Evolutionary conservation across 768 basidiomycete species (phyloP).

Genomic region (Floccularia luteovirens): DNA sequence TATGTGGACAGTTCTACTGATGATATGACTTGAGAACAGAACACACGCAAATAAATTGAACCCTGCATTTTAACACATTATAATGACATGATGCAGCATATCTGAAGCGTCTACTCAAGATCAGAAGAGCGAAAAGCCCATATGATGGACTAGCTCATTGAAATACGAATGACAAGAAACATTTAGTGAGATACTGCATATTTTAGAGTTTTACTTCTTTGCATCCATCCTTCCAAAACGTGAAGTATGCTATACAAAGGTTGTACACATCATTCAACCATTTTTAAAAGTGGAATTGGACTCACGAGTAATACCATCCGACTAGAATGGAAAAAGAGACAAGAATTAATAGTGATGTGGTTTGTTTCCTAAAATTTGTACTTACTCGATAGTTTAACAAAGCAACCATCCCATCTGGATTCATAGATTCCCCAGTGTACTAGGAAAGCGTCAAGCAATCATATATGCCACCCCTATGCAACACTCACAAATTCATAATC

Average conservation of each 20-base stretch:
- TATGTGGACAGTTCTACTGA: too few relatives aligned
- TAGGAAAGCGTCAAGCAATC: slow-evolving; percentile 15
- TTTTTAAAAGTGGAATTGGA: slow-evolving; percentile 10
- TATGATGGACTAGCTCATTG: too few relatives aligned
- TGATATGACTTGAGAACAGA: too few relatives aligned
- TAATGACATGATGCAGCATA: too few relatives aligned
- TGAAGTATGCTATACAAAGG: slow-evolving; percentile 64
- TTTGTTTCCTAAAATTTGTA: slow-evolving; percentile 2
- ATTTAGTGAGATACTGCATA: too few relatives aligned
- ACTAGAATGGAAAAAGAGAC: slow-evolving; percentile 27
- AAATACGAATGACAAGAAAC: too few relatives aligned
- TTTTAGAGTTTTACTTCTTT: slow-evolving; percentile 70
- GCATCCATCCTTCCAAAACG: slow-evolving; percentile 94
- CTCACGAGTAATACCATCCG: slow-evolving; percentile 79
- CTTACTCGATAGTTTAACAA: slow-evolving; percentile 89
- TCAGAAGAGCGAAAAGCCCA: too few relatives aligned
- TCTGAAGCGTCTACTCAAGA: too few relatives aligned
- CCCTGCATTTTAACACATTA: too few relatives aligned
- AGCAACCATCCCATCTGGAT: slow-evolving; percentile 89
- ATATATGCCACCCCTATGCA: not conserved
- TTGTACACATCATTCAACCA: slow-evolving; percentile 1
- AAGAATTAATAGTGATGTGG: not conserved
- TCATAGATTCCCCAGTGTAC: slow-evolving; percentile 71
- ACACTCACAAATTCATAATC: slow-evolving; percentile 84
- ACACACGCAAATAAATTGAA: too few relatives aligned